Conservation (phyloP, 177 flowering plant genomes). For the Vitis hybrid region DNA sequence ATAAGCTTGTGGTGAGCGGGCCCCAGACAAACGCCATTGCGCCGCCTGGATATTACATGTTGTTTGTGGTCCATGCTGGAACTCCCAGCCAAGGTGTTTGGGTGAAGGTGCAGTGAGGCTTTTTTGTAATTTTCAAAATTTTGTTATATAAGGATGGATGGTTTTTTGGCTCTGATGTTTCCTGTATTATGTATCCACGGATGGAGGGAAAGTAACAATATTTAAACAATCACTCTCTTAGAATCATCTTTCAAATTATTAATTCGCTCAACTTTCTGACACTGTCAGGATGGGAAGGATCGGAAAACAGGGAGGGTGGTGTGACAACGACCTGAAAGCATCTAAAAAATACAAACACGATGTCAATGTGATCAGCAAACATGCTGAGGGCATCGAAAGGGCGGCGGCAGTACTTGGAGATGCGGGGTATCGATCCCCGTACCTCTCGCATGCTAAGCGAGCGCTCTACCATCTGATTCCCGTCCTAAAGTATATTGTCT, state of each 20-base stretch:
- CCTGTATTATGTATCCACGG: neutral
- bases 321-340: no score
- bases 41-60: constrained; percentile 78
- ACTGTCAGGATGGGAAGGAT: no score
- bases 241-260: no score
- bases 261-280: no score
- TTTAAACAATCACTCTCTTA: no score
- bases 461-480: constrained; percentile 30
- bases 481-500: no score
- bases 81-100: constrained; percentile 59
- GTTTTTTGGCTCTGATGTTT: neutral
- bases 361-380: no score
- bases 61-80: constrained; percentile 61
- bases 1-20: constrained; percentile 39
- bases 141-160: no score
- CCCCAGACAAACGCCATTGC: constrained; percentile 53
- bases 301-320: neutral
- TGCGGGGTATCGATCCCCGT: constrained; percentile 51
- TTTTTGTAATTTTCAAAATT: no score
- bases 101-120: constrained; percentile 37
- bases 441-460: constrained; percentile 50
- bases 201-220: no score
- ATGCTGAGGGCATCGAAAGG: no score
- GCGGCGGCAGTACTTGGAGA: constrained; percentile 17
- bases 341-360: neutral